Evolutionary conservation across 768 basidiomycete genomes (phyloP).

Genomic region (Megacollybia marginata): DNA sequence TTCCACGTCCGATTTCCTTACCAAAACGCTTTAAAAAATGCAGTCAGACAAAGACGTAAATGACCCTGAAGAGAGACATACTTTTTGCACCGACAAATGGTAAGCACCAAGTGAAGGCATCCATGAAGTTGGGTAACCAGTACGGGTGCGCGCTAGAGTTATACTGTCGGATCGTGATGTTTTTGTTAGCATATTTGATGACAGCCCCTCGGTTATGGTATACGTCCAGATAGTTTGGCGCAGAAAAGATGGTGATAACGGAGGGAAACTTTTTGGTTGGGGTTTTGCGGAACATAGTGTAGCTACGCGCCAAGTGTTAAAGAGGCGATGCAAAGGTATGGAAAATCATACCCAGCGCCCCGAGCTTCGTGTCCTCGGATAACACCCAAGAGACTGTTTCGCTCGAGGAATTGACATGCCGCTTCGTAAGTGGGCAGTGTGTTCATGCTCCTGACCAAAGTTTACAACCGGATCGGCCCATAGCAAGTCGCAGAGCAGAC

Average conservation of each 20-base stretch:
- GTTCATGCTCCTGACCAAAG: constrained; percentile 77
- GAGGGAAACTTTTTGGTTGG: constrained; percentile 93
- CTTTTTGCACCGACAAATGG: constrained; percentile 98
- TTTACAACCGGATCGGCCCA: constrained; percentile 93
- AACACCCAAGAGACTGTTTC: constrained; percentile 85
- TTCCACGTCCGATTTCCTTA: too few relatives aligned
- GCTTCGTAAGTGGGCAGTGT: constrained; percentile 75
- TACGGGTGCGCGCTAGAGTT: constrained; percentile 79
- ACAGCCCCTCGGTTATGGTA: constrained; percentile 97
- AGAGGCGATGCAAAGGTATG: background rate
- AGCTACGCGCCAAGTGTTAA: constrained; percentile 32
- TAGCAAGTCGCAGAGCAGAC: constrained; percentile 87
- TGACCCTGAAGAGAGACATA: constrained; percentile 31
- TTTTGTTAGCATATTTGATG: constrained; percentile 94
- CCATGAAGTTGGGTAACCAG: constrained; percentile 97
- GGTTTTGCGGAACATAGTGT: constrained; percentile 93
- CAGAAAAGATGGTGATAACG: constrained; percentile 96
- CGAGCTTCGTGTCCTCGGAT: constrained; percentile 97
- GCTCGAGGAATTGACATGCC: constrained; percentile 88
- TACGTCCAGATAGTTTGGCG: constrained; percentile 93
- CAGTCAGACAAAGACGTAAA: too few relatives aligned
- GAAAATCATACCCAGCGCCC: constrained; percentile 70
- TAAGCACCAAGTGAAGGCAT: constrained; percentile 96
- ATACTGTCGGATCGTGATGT: constrained; percentile 91
- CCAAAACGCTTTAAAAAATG: too few relatives aligned